Evolutionary conservation across 495 filamentous ascomycete species (phyloP).

Genomic region (Cladorrhinum samala): DNA sequence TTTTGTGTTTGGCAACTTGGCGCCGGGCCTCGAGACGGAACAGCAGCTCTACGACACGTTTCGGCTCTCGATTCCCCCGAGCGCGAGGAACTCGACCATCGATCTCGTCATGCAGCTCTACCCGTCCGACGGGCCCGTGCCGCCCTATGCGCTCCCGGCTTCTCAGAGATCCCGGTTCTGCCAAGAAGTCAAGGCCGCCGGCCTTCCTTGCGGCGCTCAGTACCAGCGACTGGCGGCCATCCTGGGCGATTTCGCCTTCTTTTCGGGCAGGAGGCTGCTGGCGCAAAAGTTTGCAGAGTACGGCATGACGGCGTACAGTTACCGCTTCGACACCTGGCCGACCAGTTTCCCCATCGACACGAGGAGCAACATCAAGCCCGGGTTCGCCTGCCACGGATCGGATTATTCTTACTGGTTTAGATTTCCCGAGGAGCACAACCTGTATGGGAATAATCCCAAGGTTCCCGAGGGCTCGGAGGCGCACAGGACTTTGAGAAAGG

Average conservation of each 20-base stretch:
- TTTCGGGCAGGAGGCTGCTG: slow-evolving; percentile 1
- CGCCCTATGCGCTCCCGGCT: slow-evolving; percentile 1
- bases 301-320: slow-evolving; percentile 1
- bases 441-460: slow-evolving; percentile 1
- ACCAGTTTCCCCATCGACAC: not conserved
- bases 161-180: not conserved
- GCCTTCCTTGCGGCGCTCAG: slow-evolving; percentile 3
- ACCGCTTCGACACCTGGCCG: slow-evolving; percentile 10
- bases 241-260: slow-evolving; percentile 1
- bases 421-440: not conserved
- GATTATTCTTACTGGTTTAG: slow-evolving; percentile 9
- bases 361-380: slow-evolving; percentile 2
- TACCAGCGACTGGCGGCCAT: slow-evolving; percentile 5
- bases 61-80: not conserved
- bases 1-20: not conserved
- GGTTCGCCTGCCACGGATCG: slow-evolving; percentile 2
- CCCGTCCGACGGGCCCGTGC: not conserved
- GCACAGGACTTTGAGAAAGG: not conserved
- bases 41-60: not conserved
- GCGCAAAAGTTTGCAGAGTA: slow-evolving; percentile 7
- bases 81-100: not conserved
- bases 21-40: not conserved
- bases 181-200: not conserved
- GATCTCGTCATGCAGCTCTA: slow-evolving; percentile 1
- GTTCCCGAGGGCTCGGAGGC: not conserved